Conservation (phyloP, 2,329 filamentous ascomycete species). For the Cladosporium velox region DNA sequence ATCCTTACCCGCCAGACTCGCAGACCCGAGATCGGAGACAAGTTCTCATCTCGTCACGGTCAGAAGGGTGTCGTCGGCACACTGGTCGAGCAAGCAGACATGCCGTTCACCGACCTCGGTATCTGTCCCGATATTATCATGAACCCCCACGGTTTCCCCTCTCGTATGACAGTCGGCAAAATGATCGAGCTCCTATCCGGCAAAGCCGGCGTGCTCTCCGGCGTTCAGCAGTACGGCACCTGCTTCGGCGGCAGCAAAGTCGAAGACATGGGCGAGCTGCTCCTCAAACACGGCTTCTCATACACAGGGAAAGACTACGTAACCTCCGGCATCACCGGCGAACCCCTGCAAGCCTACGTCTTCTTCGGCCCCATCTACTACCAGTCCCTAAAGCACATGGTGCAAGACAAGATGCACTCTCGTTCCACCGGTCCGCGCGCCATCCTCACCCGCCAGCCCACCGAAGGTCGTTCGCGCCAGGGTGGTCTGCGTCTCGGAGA, state of each 20-base stretch:
- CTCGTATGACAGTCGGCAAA: conserved; percentile 98
- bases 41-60: conserved; percentile 97
- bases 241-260: conserved; percentile 82
- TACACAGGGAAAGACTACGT: conserved; percentile 98
- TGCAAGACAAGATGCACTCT: conserved; percentile 99
- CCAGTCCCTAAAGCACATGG: conserved; percentile 99
- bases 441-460: conserved; percentile 91
- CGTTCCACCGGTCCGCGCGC: conserved; percentile 86
- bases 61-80: conserved; percentile 98
- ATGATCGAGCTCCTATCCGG: conserved; percentile 93
- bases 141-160: conserved; percentile 99
- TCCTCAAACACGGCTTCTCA: conserved; percentile 86
- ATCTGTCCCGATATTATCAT: conserved; percentile 99
- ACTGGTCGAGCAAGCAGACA: conserved; percentile 93
- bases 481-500: conserved; percentile 92
- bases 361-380: conserved; percentile 99
- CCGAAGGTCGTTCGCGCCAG: conserved; percentile 88
- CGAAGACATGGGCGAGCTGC: conserved; percentile 82
- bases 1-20: conserved; percentile 95
- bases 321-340: conserved; percentile 91
- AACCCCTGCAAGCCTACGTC: conserved; percentile 90
- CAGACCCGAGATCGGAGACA: conserved; percentile 92
- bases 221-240: conserved; percentile 85
- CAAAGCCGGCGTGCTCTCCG: conserved; percentile 86
- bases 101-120: conserved; percentile 90